Evolutionary conservation across 1,139 yeast genomes (phyloP).

Genomic region (Sugiyamaella novakii): DNA sequence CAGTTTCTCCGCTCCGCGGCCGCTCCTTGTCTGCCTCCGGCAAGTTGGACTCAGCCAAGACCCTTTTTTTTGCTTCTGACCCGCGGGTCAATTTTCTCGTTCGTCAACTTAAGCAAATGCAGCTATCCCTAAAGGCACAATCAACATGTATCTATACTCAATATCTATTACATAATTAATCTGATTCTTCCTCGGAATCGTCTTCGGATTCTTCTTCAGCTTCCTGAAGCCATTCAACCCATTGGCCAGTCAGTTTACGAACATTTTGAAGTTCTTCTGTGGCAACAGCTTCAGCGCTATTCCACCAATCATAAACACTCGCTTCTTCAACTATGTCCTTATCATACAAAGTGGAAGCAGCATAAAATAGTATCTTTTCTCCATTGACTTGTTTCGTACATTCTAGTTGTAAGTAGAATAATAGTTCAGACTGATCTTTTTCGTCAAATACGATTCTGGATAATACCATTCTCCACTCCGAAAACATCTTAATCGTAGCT

Average conservation of each 20-base stretch:
- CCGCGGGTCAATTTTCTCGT: too few relatives aligned
- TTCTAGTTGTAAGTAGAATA: conserved; percentile 58
- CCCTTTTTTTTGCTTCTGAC: too few relatives aligned
- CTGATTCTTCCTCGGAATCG: conserved; percentile 29
- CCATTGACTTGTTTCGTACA: conserved; percentile 49
- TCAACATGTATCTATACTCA: too few relatives aligned
- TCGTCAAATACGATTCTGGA: conserved; percentile 65
- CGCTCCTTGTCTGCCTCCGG: too few relatives aligned
- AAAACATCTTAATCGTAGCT: conserved; percentile 74
- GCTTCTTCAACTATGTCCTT: conserved; percentile 82
- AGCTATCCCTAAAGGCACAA: too few relatives aligned
- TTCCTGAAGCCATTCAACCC: conserved; percentile 82
- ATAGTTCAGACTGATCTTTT: conserved; percentile 75
- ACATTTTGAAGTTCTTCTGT: conserved; percentile 51
- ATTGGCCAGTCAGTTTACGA: conserved; percentile 62
- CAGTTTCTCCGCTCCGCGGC: too few relatives aligned
- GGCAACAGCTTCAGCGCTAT: conserved; percentile 47
- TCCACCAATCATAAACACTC: conserved; percentile 81
- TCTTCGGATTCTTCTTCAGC: conserved; percentile 73
- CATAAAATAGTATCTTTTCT: conserved; percentile 58
- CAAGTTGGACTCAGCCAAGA: too few relatives aligned
- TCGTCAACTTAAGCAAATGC: too few relatives aligned
- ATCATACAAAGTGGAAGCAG: conserved; percentile 73
- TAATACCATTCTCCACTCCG: conserved; percentile 78
- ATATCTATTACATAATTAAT: conserved; percentile 7